Percentiles rank a stretch among this genome's conserved stretches.
Conservation (phyloP, 768 basidiomycete species). For the Hydnomerulius pinastri region DNA sequence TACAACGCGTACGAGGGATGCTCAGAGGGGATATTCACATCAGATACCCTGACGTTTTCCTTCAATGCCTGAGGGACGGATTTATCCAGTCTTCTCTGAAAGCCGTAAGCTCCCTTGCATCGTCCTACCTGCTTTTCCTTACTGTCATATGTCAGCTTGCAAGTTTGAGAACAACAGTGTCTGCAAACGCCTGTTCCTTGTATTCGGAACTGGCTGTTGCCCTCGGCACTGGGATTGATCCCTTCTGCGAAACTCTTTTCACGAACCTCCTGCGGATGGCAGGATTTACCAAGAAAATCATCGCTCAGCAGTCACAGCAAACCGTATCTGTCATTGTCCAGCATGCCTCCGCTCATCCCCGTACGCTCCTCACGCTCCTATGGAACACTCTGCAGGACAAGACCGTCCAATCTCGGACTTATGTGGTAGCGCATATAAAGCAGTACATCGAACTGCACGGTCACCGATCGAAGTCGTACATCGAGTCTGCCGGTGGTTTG, state of each 20-base stretch:
- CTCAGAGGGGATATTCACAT: conserved; percentile 80
- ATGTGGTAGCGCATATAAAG: conserved; percentile 68
- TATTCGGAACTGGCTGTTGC: conserved; percentile 72
- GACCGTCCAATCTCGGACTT: conserved; percentile 71
- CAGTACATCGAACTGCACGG: conserved; percentile 77
- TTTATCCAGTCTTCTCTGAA: conserved; percentile 85
- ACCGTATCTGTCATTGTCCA: conserved; percentile 67
- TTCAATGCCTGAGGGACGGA: conserved; percentile 70
- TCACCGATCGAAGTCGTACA: conserved; percentile 54
- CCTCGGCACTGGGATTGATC: conserved; percentile 72
- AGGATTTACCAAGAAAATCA: conserved; percentile 89
- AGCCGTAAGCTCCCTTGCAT: conserved; percentile 56
- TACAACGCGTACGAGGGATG: conserved; percentile 85
- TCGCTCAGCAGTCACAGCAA: conserved; percentile 82
- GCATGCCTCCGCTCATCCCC: conserved; percentile 70
- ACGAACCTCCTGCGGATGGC: conserved; percentile 84
- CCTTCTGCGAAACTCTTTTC: conserved; percentile 74
- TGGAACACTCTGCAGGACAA: conserved; percentile 78
- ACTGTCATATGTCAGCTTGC: conserved; percentile 53
- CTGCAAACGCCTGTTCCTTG: conserved; percentile 73
- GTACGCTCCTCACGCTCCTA: conserved; percentile 66
- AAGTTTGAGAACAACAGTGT: conserved; percentile 90
- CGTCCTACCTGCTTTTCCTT: neutral
- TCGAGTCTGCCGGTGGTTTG: conserved; percentile 68
- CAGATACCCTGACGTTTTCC: conserved; percentile 73